Conservation (phyloP, 73 alveolate species). For the Halteria grandinella region DNA sequence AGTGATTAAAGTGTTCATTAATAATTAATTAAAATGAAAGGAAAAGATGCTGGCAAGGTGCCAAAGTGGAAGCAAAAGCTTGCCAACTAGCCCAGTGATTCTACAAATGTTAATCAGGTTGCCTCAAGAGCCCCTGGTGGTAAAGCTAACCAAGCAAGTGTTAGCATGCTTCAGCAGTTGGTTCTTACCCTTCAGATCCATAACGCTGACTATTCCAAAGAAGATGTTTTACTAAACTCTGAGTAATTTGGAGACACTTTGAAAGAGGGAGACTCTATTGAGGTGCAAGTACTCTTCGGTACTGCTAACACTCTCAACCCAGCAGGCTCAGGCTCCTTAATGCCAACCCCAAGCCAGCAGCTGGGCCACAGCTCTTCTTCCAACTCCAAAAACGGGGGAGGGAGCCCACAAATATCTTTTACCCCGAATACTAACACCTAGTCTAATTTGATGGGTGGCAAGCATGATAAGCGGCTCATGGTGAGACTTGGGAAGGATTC, state of each 20-base stretch:
- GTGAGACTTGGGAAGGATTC: conserved; percentile 23
- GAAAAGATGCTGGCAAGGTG: conserved; percentile 12
- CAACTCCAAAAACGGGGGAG: background rate
- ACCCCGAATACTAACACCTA: background rate
- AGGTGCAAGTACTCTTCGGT: background rate
- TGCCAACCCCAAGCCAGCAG: background rate
- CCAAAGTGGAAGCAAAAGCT: conserved; percentile 47
- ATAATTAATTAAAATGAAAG: too few relatives aligned
- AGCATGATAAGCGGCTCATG: background rate
- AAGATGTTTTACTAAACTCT: conserved; percentile 10
- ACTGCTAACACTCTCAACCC: too few relatives aligned
- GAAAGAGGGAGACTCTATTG: conserved; percentile 43
- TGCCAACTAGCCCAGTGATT: conserved; percentile 2
- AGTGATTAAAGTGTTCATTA: too few relatives aligned
- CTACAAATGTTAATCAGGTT: background rate
- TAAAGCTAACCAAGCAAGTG: background rate
- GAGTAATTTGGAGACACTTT: conserved; percentile 2
- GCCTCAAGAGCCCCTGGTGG: too few relatives aligned
- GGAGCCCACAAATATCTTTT: background rate
- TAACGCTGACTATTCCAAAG: conserved; percentile 45
- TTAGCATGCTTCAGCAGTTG: background rate
- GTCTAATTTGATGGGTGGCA: background rate
- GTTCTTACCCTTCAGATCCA: background rate
- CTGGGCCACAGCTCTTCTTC: background rate
- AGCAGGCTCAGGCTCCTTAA: background rate